These are phyloP conservation scores for Colletotrichum chlorophyti DNA, from an alignment of 2,329 filamentous ascomycete species.

Conservation along the genomic window DNA sequence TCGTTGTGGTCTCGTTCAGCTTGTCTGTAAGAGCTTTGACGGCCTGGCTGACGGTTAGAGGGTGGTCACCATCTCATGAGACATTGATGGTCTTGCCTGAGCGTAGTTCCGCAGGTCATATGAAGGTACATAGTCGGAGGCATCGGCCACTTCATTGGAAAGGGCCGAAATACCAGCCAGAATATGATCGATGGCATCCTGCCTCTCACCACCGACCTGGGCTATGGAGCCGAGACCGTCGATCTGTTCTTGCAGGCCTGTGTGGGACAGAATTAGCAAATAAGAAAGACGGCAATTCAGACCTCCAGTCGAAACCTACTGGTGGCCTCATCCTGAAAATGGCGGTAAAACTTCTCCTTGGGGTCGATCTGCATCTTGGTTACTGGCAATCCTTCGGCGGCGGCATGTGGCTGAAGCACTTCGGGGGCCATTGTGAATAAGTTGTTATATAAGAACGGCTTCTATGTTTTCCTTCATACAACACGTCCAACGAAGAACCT, in stretches of 20 bases:
- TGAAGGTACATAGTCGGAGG: slow-evolving; percentile 79
- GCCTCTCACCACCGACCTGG: slow-evolving; percentile 73
- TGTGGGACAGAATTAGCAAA: too few relatives aligned
- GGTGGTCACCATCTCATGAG: too few relatives aligned
- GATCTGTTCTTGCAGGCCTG: slow-evolving; percentile 67
- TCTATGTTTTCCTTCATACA: not conserved
- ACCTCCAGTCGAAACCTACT: slow-evolving; percentile 55
- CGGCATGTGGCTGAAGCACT: slow-evolving; percentile 27
- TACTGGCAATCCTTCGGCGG: slow-evolving; percentile 25
- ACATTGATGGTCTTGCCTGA: too few relatives aligned
- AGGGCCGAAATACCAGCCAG: slow-evolving; percentile 81
- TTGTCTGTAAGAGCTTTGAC: slow-evolving; percentile 84
- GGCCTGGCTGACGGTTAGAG: slow-evolving; percentile 53
- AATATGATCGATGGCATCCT: slow-evolving; percentile 81
- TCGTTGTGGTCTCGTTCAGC: slow-evolving; percentile 72
- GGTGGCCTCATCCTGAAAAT: slow-evolving; percentile 79
- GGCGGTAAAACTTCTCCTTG: slow-evolving; percentile 84
- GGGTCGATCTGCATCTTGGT: slow-evolving; percentile 50
- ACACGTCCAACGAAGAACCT: not conserved
- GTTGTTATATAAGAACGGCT: not conserved
- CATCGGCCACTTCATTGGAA: slow-evolving; percentile 85
- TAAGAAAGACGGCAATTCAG: not conserved
- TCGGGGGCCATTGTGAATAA: slow-evolving; percentile 30
- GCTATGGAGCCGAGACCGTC: slow-evolving; percentile 52
- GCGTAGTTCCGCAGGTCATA: slow-evolving; percentile 90